Evolutionary conservation across 306 rosid genomes (phyloP).

Genomic region (Comarum palustre): DNA sequence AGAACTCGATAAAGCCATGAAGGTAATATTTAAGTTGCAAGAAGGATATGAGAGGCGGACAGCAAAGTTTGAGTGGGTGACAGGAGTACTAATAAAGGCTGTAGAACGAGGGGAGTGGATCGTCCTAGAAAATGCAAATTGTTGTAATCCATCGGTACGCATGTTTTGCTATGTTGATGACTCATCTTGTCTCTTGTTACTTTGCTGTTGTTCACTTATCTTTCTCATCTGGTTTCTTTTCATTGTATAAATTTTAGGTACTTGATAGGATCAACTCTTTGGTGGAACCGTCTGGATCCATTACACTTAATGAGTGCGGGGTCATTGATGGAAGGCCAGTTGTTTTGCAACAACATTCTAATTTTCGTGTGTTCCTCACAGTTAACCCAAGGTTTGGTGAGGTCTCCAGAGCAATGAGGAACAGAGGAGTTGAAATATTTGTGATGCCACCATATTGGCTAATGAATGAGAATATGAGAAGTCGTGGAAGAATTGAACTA

Average conservation of each 20-base stretch:
- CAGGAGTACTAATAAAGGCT: slow-evolving; percentile 72
- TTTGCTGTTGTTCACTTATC: background rate
- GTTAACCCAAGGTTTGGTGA: slow-evolving; percentile 82
- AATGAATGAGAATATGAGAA: slow-evolving; percentile 36
- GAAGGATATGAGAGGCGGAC: slow-evolving; percentile 48
- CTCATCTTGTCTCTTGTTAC: background rate
- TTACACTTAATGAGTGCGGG: slow-evolving; percentile 83
- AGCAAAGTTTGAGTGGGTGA: slow-evolving; percentile 86
- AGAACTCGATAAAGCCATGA: slow-evolving; percentile 56
- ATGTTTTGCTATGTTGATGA: slow-evolving; percentile 6
- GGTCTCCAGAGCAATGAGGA: slow-evolving; percentile 96
- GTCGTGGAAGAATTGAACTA: slow-evolving; percentile 39
- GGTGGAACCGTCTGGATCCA: slow-evolving; percentile 85
- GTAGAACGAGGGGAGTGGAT: slow-evolving; percentile 95
- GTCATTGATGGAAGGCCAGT: slow-evolving; percentile 74
- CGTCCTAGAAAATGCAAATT: slow-evolving; percentile 86
- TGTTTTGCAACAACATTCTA: slow-evolving; percentile 70
- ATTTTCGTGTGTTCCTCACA: slow-evolving; percentile 87
- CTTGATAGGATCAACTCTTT: slow-evolving; percentile 95
- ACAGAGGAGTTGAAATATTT: slow-evolving; percentile 92
- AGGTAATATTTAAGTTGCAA: slow-evolving; percentile 52
- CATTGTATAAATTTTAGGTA: slow-evolving; percentile 37
- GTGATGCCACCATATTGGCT: slow-evolving; percentile 80
- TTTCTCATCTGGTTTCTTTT: slow-evolving; percentile 10
- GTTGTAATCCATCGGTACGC: slow-evolving; percentile 88